These are phyloP conservation scores for Termitomyces sp. DNA, from an alignment of 768 basidiomycete genomes.

Conservation along the genomic window DNA sequence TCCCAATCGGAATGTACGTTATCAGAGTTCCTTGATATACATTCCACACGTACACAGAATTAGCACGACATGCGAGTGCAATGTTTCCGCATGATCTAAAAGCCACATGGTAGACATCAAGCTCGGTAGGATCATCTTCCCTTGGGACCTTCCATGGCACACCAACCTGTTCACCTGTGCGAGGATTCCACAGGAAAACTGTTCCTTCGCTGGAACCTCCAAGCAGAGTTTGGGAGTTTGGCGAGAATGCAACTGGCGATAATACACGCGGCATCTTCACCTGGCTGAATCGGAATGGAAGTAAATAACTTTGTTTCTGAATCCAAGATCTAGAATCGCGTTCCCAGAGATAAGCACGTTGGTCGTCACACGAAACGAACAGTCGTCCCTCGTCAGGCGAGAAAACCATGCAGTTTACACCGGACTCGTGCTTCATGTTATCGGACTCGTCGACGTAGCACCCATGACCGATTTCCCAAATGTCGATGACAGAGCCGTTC, in stretches of 20 bases:
- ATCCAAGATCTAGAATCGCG: neutral
- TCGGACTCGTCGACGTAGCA: neutral
- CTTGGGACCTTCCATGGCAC: neutral
- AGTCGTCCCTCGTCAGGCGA: neutral
- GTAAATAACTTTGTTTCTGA: neutral
- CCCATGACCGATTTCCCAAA: neutral
- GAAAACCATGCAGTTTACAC: neutral
- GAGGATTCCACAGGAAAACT: neutral
- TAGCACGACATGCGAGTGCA: neutral
- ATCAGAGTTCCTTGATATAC: neutral
- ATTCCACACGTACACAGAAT: neutral
- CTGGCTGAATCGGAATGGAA: neutral
- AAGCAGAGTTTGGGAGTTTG: neutral
- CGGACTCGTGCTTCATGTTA: neutral
- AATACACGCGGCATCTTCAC: neutral
- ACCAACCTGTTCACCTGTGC: neutral
- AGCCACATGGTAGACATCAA: neutral
- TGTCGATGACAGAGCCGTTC: too few relatives aligned
- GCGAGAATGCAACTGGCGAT: neutral
- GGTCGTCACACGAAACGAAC: neutral
- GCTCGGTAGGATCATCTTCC: neutral
- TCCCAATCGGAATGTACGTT: neutral
- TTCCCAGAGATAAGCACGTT: neutral
- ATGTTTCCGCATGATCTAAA: neutral
- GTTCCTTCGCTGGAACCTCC: neutral